Base-by-base conservation (phyloP, 495 filamentous ascomycete genomes). In the Podospora anserina region DNA sequence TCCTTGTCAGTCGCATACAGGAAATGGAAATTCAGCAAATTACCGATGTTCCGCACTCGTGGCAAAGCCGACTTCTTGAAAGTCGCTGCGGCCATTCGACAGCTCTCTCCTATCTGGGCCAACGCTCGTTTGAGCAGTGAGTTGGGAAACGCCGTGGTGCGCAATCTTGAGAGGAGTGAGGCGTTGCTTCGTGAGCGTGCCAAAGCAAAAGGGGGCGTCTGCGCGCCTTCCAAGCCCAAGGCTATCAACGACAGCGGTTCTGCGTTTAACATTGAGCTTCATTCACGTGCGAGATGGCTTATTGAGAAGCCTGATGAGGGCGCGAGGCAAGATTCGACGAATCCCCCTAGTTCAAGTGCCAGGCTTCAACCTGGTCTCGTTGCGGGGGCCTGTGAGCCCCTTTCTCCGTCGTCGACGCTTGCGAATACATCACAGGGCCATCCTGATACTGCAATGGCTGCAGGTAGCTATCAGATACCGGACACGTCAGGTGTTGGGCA, bases 1-100 rank as follows among this genome's bases (percentile, higher is more conserved):
- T 87, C 89, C 0, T 82, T 93, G 61, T 87, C 87, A 19, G 88
- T 92, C 4, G 86, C 87, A 11, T 93, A 92, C 69, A 85, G 88
- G 39, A 89, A 90, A 71, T 87, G 90, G 79, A 86, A 89, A 15
- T 86, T 88, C 64, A 89, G 87, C 66, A 87, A 82, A 20, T 73
- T 91, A 1, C 84, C 86, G 32, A 88, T 89, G 72, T 88, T 89
- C 68, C 83, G 85, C 60, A 82, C 82, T 20, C 84, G 90, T 19
- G 88, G 88, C 11, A 87, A 84, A 60, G 78, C 80, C 56, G 85
- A 87, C 18, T 84, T 93, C 60, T 84, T 86, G 57, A 81, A 78
- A 57, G 88, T 88, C 56, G 87, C 86, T 58, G 70, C 78, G 2
- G 71, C 89, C 0, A 78, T 93, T 27, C 84, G 87, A 64, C 76